Conservation (phyloP, 192 early-diverging fungal genomes). For the Paraglomus brasilianum region DNA sequence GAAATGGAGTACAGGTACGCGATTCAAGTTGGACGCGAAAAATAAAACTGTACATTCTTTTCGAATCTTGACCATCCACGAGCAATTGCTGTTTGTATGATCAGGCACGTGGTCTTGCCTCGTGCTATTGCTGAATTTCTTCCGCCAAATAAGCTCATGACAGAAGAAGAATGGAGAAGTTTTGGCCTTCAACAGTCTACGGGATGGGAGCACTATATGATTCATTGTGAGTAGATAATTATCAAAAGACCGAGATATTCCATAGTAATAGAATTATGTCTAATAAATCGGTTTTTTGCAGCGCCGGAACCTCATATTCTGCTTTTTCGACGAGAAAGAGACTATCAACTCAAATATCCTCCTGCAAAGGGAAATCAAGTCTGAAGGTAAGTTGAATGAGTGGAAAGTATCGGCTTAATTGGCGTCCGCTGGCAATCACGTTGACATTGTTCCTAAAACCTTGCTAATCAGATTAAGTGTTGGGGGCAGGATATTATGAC, state of each 20-base stretch:
- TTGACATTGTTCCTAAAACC: no score
- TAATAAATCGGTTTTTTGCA: constrained; percentile 24
- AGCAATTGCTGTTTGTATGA: neutral
- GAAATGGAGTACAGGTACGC: no score
- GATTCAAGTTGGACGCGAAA: no score
- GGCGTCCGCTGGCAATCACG: no score
- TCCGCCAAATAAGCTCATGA: constrained; percentile 37
- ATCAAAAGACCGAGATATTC: neutral
- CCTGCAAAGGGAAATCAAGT: no score
- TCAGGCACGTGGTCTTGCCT: constrained; percentile 49
- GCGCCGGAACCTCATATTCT: constrained; percentile 52
- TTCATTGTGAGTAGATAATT: constrained; percentile 39
- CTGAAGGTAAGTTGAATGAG: no score
- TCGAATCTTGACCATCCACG: no score
- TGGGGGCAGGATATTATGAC: no score
- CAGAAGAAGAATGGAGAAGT: constrained; percentile 47
- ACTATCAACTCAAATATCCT: constrained; percentile 44
- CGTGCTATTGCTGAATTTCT: constrained; percentile 39
- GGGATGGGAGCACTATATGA: constrained; percentile 56
- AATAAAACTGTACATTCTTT: constrained; percentile 5
- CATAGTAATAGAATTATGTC: constrained; percentile 1
- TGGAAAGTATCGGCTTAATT: no score
- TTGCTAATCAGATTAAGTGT: no score
- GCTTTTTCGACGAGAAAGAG: constrained; percentile 49
- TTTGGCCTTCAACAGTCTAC: constrained; percentile 47